Conservation (phyloP, 768 basidiomycete species). For the Leccinum longicurvipes region DNA sequence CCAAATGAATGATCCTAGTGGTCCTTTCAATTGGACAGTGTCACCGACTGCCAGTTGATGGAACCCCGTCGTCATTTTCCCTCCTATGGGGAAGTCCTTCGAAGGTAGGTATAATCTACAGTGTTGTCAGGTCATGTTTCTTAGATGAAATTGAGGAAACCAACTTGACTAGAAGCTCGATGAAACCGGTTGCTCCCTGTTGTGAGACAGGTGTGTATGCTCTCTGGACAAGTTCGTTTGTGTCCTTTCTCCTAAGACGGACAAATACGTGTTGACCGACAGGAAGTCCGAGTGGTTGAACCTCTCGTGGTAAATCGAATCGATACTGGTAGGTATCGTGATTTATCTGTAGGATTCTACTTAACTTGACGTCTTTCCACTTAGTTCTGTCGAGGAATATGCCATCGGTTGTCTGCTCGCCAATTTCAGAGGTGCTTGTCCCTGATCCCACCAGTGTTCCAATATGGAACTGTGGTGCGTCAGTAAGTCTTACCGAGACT, state of each 20-base stretch:
- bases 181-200: constrained; percentile 38
- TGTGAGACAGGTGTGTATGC: constrained; percentile 60
- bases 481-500: constrained; percentile 2
- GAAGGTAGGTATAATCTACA: constrained; percentile 21
- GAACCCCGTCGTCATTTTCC: constrained; percentile 50
- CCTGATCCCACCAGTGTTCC: constrained; percentile 39
- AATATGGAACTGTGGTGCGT: constrained; percentile 40
- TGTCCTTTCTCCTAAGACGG: constrained; percentile 40
- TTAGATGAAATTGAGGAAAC: constrained; percentile 8
- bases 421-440: background rate
- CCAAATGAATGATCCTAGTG: constrained; percentile 56
- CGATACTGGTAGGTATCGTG: constrained; percentile 50
- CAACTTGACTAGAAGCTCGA: constrained; percentile 55
- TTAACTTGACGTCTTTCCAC: constrained; percentile 48
- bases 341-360: constrained; percentile 37
- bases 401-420: constrained; percentile 6
- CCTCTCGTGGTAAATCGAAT: constrained; percentile 40
- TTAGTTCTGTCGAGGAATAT: constrained; percentile 42
- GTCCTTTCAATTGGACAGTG: constrained; percentile 54
- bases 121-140: constrained; percentile 4
- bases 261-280: constrained; percentile 61
- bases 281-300: constrained; percentile 49
- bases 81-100: constrained; percentile 39
- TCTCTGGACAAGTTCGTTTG: constrained; percentile 48
- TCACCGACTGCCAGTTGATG: constrained; percentile 48